Percentiles rank a stretch among this genome's conserved stretches.
phyloP scores from a whole-genome alignment of 805 yeast species.

The Ogataea trehalophila region DNA sequence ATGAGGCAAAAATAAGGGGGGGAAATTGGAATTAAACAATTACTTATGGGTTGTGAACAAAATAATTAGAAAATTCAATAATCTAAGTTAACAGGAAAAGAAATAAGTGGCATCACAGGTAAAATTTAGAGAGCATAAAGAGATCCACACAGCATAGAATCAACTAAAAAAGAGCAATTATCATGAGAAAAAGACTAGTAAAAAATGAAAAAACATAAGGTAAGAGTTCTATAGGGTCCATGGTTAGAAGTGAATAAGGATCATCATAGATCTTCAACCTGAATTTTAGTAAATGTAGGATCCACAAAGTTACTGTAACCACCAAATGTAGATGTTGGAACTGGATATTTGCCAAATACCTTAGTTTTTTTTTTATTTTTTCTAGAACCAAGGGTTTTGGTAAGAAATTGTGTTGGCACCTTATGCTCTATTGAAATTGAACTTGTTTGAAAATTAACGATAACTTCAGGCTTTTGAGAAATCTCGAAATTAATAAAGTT shows the following conservation, averaged over 20 bases:
- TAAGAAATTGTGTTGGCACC: slow-evolving; percentile 15
- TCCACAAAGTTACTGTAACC: slow-evolving; percentile 10
- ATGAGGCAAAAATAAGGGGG: too few species aligned
- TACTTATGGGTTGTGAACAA: too few species aligned
- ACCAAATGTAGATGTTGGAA: slow-evolving; percentile 13
- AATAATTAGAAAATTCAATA: too few species aligned
- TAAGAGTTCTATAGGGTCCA: too few species aligned
- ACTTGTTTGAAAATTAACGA: slow-evolving; percentile 49
- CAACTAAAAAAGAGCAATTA: too few species aligned
- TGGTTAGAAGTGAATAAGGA: too few species aligned
- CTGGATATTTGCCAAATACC: slow-evolving; percentile 48
- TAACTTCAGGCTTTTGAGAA: slow-evolving; percentile 55
- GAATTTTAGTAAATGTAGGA: neutral
- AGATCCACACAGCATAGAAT: too few species aligned
- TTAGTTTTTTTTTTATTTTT: slow-evolving; percentile 33
- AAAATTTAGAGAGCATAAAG: too few species aligned
- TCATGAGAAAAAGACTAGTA: neutral
- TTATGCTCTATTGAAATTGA: slow-evolving; percentile 20
- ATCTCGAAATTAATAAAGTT: slow-evolving; percentile 43
- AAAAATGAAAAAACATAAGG: neutral
- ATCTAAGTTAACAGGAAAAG: too few species aligned
- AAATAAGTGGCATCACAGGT: too few species aligned
- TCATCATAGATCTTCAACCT: neutral
- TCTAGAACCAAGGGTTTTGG: slow-evolving; percentile 21
- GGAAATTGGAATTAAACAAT: too few species aligned